These are phyloP conservation scores for Cystobasidium onofrii DNA, from an alignment of 768 basidiomycete genomes.

Conservation along the genomic window DNA sequence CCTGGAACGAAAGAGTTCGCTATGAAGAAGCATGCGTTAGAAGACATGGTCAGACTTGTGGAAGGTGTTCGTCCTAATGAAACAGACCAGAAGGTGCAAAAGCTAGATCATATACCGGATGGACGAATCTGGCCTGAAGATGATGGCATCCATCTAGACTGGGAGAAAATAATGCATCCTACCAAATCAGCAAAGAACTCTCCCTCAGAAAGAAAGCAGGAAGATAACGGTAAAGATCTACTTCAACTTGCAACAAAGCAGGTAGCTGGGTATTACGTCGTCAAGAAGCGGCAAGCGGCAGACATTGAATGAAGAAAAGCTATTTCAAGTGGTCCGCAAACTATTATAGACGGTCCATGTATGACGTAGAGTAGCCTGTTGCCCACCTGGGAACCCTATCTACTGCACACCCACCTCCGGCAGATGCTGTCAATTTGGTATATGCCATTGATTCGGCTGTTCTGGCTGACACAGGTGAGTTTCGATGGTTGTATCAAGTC, in stretches of 20 bases:
- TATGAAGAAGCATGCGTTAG: not conserved
- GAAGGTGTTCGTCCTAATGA: conserved; percentile 7
- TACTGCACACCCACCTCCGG: too few relatives aligned
- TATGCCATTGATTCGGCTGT: too few relatives aligned
- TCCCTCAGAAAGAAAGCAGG: not conserved
- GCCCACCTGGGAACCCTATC: too few relatives aligned
- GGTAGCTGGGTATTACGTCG: conserved; percentile 21
- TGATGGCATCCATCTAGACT: conserved; percentile 17
- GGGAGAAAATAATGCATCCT: not conserved
- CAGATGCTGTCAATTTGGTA: too few relatives aligned
- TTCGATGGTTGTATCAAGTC: too few relatives aligned
- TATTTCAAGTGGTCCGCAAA: too few relatives aligned
- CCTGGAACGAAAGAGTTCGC: not conserved
- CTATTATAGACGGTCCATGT: too few relatives aligned
- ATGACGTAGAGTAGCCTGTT: too few relatives aligned
- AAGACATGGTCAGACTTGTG: conserved; percentile 25
- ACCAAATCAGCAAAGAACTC: not conserved
- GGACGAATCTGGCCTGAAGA: conserved; percentile 24
- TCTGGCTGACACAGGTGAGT: too few relatives aligned
- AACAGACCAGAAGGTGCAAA: not conserved
- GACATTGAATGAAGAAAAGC: conserved; percentile 1
- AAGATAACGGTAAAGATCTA: not conserved
- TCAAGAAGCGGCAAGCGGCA: not conserved
- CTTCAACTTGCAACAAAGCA: conserved; percentile 12
- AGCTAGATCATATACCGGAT: conserved; percentile 6